phyloP scores from a whole-genome alignment of 129 eudicot species.

The Gnaphalium uliginosum region DNA sequence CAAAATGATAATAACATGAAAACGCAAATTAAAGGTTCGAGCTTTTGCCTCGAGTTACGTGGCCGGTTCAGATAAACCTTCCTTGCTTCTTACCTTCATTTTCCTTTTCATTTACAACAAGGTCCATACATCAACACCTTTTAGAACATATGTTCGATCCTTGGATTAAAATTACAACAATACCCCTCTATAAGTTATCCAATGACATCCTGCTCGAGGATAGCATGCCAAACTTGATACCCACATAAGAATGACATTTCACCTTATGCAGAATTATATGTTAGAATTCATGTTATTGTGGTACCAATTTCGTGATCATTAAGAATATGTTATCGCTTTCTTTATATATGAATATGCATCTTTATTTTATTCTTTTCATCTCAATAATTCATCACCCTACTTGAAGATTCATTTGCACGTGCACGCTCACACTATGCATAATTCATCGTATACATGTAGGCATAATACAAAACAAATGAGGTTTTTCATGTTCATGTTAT shows the following conservation, averaged over 20 bases:
- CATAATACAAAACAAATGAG: neutral
- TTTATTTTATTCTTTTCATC: slow-evolving; percentile 29
- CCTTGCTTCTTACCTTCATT: slow-evolving; percentile 11
- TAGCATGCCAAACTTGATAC: neutral
- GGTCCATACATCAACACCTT: neutral
- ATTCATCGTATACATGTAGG: slow-evolving; percentile 12
- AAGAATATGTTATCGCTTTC: slow-evolving; percentile 23
- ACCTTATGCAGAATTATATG: neutral
- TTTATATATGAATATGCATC: slow-evolving; percentile 32
- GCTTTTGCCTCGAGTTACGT: neutral
- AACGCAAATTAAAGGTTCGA: neutral
- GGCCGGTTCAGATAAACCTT: slow-evolving; percentile 1
- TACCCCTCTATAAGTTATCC: neutral
- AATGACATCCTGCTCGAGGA: no score
- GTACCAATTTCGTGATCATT: slow-evolving; percentile 16
- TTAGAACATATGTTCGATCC: slow-evolving; percentile 1
- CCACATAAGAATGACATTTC: slow-evolving; percentile 14
- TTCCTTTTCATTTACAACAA: neutral
- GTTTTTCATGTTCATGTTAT: neutral
- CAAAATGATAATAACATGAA: no score
- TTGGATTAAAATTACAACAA: slow-evolving; percentile 6
- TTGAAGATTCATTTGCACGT: slow-evolving; percentile 29
- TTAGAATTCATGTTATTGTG: slow-evolving; percentile 2
- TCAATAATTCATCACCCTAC: slow-evolving; percentile 34
- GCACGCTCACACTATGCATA: slow-evolving; percentile 4